phyloP scores from a whole-genome alignment of 129 eudicot genomes.

The Centella asiatica region DNA sequence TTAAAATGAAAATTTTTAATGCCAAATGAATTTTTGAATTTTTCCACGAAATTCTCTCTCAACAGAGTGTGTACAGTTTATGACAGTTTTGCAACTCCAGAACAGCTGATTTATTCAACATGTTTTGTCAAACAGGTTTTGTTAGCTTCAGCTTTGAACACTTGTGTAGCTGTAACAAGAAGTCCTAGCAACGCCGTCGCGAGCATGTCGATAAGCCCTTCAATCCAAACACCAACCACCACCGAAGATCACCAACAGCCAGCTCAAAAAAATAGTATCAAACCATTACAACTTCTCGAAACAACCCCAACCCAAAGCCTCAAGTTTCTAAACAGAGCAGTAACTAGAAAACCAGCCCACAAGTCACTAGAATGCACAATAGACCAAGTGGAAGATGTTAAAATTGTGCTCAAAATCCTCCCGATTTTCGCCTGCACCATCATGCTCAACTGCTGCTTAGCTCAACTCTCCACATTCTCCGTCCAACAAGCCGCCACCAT shows the following conservation, averaged over 20 bases:
- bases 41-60: too few relatives aligned
- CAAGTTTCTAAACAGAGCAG: constrained; percentile 63
- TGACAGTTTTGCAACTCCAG: neutral
- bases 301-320: constrained; percentile 47
- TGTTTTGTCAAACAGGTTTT: constrained; percentile 39
- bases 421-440: constrained; percentile 80
- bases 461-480: constrained; percentile 89
- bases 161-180: constrained; percentile 23
- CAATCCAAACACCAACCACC: constrained; percentile 19
- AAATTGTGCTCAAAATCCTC: constrained; percentile 53
- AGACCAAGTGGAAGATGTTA: constrained; percentile 74
- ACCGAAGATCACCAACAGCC: constrained; percentile 14
- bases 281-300: constrained; percentile 9
- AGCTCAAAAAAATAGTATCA: neutral
- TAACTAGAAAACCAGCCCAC: constrained; percentile 31
- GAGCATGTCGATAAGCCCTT: constrained; percentile 43
- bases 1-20: too few relatives aligned
- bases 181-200: constrained; percentile 54
- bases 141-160: constrained; percentile 51
- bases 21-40: too few relatives aligned
- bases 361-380: constrained; percentile 46
- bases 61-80: too few relatives aligned
- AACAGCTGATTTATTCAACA: neutral
- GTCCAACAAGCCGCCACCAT: constrained; percentile 90
- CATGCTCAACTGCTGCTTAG: constrained; percentile 82